phyloP scores from a whole-genome alignment of 2,329 filamentous ascomycete genomes.

The Zymoseptoria tritici region DNA sequence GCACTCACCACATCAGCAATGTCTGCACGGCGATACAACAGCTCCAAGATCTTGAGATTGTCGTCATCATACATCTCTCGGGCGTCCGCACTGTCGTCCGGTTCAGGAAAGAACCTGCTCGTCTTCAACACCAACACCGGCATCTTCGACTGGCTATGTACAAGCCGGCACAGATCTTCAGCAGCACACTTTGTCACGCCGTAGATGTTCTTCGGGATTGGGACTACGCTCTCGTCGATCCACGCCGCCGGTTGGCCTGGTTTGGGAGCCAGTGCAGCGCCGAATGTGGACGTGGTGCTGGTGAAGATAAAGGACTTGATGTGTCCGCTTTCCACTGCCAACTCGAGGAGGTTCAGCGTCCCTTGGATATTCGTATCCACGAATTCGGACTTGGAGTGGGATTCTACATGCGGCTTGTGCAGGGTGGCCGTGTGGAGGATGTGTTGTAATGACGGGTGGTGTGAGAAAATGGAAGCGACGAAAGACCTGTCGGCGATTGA shows the following conservation, averaged over 20 bases:
- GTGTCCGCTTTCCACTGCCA: conserved; percentile 3
- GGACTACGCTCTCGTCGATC: conserved; percentile 14
- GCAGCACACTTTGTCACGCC: conserved; percentile 44
- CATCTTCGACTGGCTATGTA: conserved; percentile 34
- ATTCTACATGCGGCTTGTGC: conserved; percentile 16
- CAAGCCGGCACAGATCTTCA: conserved; percentile 41
- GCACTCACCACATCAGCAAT: conserved; percentile 12
- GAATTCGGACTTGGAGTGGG: conserved; percentile 13
- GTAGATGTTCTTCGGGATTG: conserved; percentile 20
- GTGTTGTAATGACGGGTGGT: conserved; percentile 7
- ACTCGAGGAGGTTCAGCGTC: conserved; percentile 15
- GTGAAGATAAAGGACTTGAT: conserved; percentile 16
- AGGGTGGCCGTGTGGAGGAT: conserved; percentile 16
- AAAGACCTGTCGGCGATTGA: conserved; percentile 9
- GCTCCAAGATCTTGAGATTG: conserved; percentile 17
- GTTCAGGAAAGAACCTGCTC: conserved; percentile 37
- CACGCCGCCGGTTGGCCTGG: conserved; percentile 16
- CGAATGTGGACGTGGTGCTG: conserved; percentile 17
- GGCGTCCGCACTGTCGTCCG: conserved; percentile 10
- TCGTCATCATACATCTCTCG: conserved; percentile 10
- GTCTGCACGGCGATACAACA: conserved; percentile 14
- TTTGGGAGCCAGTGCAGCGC: conserved; percentile 12
- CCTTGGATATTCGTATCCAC: conserved; percentile 17
- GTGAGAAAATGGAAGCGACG: conserved; percentile 2
- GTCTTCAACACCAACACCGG: conserved; percentile 41